These are phyloP conservation scores for Raddia distichophylla DNA, from an alignment of 176 grass and related monocot genomes.

Conservation along the genomic window DNA sequence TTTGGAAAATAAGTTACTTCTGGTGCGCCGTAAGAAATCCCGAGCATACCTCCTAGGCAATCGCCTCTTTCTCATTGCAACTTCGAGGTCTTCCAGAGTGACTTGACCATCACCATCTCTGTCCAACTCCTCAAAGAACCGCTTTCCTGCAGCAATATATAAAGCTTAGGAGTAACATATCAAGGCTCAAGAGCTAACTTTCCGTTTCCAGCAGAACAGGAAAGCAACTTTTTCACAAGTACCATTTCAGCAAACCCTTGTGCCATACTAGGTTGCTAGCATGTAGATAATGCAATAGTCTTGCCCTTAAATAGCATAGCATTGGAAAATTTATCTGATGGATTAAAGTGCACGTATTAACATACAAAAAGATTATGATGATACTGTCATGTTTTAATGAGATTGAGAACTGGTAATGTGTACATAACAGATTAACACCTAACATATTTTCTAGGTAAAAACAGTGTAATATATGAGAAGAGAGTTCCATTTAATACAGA, in stretches of 20 bases:
- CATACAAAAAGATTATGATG: background rate
- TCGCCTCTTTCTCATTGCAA: slow-evolving; percentile 88
- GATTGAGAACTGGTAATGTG: background rate
- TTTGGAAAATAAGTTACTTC: slow-evolving; percentile 90
- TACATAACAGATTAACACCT: background rate
- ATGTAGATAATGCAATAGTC: background rate
- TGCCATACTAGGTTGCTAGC: no score
- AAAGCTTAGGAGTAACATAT: slow-evolving; percentile 4
- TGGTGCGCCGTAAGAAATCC: slow-evolving; percentile 73
- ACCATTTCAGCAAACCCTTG: background rate
- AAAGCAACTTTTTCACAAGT: background rate
- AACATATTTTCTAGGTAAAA: slow-evolving; percentile 11
- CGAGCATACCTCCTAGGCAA: slow-evolving; percentile 83
- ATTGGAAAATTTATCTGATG: background rate
- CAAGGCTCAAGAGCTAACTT: background rate
- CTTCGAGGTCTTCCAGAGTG: slow-evolving; percentile 92
- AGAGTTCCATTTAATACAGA: background rate
- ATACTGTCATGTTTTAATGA: background rate
- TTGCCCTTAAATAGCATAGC: background rate
- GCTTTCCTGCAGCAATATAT: slow-evolving; percentile 67
- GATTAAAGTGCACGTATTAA: slow-evolving; percentile 17
- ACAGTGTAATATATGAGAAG: background rate
- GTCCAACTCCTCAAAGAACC: slow-evolving; percentile 96
- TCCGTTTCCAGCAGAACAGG: slow-evolving; percentile 8
- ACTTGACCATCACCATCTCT: slow-evolving; percentile 93